A percentile compares a stretch with the other conserved stretches of the same genome.
phyloP scores from a whole-genome alignment of 108 stramenopile genomes.

The Fragilariopsis cylindrus region DNA sequence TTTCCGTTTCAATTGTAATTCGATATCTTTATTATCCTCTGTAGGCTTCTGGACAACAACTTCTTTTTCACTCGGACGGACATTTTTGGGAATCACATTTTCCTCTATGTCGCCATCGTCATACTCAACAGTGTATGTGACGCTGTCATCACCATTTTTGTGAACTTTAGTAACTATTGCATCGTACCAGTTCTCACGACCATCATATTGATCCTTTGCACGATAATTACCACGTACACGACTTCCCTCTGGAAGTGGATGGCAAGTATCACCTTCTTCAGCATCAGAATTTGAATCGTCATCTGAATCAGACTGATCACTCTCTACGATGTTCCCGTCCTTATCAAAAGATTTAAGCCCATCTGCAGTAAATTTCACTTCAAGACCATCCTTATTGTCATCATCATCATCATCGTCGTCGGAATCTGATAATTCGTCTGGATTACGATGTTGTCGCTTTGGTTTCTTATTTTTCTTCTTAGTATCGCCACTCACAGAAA shows the following conservation, averaged over 20 bases:
- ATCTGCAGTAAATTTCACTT: conserved; percentile 80
- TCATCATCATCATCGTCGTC: conserved; percentile 54
- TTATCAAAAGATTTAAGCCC: conserved; percentile 78
- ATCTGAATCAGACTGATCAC: conserved; percentile 19
- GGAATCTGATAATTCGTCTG: conserved; percentile 67
- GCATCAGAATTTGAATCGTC: conserved; percentile 38
- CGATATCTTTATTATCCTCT: conserved; percentile 20
- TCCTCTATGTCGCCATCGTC: conserved; percentile 90
- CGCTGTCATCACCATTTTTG: conserved; percentile 41
- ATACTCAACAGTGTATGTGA: conserved; percentile 75
- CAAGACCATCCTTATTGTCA: conserved; percentile 37
- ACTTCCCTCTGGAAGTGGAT: conserved; percentile 53
- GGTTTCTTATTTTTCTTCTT: conserved; percentile 32
- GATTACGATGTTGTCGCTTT: conserved; percentile 35
- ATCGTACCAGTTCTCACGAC: conserved; percentile 71
- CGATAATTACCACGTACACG: conserved; percentile 78
- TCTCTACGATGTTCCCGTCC: conserved; percentile 61
- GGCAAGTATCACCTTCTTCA: conserved; percentile 9
- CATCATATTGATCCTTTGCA: conserved; percentile 78
- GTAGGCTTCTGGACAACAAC: conserved; percentile 24
- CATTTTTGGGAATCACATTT: conserved; percentile 61
- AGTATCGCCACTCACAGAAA: conserved; percentile 26
- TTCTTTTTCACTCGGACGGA: conserved; percentile 44
- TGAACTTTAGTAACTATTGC: conserved; percentile 59
- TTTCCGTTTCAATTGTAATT: conserved; percentile 57